Percentiles rank a stretch among this genome's conserved stretches.
These are phyloP conservation scores for Cystobasidiaceae sp. DNA, from an alignment of 1,284 basidiomycete genomes.

Conservation along the genomic window DNA sequence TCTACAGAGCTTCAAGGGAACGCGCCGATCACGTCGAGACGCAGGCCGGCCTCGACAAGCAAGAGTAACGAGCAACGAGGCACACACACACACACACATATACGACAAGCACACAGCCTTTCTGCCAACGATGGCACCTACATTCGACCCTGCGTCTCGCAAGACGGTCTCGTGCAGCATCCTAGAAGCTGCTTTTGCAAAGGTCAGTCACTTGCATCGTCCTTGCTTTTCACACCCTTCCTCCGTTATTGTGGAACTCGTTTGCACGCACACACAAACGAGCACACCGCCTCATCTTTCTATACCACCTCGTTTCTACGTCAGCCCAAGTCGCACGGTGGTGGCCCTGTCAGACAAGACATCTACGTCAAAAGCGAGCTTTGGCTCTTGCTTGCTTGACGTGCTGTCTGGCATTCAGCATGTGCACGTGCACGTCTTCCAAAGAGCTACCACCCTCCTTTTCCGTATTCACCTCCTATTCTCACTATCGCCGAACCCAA, in stretches of 20 bases:
- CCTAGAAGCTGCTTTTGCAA: slow-evolving; percentile 16
- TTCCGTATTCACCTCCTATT: neutral
- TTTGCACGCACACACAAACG: neutral
- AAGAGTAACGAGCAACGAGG: neutral
- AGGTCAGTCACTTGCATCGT: slow-evolving; percentile 3
- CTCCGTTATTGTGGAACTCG: neutral
- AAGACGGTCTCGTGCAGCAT: slow-evolving; percentile 27
- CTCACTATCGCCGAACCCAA: neutral
- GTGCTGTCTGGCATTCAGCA: neutral
- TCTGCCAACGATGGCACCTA: neutral
- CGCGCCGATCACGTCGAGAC: neutral
- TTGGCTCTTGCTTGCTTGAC: neutral
- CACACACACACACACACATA: neutral
- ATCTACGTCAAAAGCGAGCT: neutral
- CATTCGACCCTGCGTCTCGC: slow-evolving; percentile 4
- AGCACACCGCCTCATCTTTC: too few relatives aligned
- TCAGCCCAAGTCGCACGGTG: too few relatives aligned
- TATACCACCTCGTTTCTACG: too few relatives aligned
- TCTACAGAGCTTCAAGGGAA: neutral
- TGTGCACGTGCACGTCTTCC: neutral
- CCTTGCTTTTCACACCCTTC: neutral
- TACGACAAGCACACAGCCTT: neutral
- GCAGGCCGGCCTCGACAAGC: neutral
- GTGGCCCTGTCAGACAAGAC: too few relatives aligned
- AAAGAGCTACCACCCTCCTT: neutral